Evolutionary conservation across 2,329 filamentous ascomycete species (phyloP).

Genomic region (Trichoderma oligosporum): DNA sequence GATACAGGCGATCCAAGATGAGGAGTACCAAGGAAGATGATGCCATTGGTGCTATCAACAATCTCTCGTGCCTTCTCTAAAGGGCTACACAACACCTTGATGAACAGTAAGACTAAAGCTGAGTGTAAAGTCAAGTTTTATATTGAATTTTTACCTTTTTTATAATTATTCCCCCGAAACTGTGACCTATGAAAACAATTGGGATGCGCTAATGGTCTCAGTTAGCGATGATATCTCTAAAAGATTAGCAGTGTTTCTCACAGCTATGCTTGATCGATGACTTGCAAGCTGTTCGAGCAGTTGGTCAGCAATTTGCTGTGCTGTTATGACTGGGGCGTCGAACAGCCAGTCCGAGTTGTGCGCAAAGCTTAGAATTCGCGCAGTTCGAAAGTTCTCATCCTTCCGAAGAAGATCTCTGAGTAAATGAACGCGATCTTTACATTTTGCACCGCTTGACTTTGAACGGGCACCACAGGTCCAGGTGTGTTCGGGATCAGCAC

Average conservation of each 20-base stretch:
- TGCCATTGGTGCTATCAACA: constrained; percentile 19
- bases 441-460: neutral
- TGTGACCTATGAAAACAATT: constrained; percentile 25
- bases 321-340: constrained; percentile 22
- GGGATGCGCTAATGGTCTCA: constrained; percentile 11
- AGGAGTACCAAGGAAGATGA: constrained; percentile 24
- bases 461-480: constrained; percentile 9
- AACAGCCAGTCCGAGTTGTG: constrained; percentile 26
- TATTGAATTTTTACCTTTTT: no score
- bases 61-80: neutral
- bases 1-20: constrained; percentile 21
- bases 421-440: constrained; percentile 2
- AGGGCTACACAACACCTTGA: neutral
- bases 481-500: constrained; percentile 22
- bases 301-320: constrained; percentile 20
- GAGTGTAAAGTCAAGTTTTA: no score
- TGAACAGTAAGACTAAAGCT: no score
- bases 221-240: neutral
- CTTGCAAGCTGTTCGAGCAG: constrained; percentile 18
- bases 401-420: constrained; percentile 20
- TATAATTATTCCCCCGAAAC: constrained; percentile 25
- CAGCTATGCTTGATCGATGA: neutral
- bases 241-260: no score
- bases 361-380: constrained; percentile 23
- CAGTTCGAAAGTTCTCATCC: constrained; percentile 20